Evolutionary conservation across 352 stramenopile genomes (phyloP), one percentile per base, ranked within the genome.

Genomic region (Phytopythium vexans): DNA sequence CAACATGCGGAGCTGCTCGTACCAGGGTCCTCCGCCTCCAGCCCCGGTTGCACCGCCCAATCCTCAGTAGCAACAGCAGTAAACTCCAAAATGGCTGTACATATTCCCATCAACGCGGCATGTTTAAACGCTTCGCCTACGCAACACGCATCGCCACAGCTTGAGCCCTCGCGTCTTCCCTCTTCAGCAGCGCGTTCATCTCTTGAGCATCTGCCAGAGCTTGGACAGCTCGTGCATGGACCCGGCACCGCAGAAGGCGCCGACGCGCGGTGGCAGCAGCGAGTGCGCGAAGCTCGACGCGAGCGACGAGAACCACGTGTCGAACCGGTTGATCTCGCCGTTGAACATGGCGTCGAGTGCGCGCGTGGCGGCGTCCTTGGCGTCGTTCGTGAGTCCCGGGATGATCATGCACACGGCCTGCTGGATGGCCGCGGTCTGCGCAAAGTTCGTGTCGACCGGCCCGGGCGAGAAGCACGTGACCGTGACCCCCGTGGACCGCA

Each of bases 391-490:
- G 40, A 70, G 58, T 21, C 68, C 68, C 5, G 64, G 67, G 44
- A 79, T 45, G 50, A 62, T 70, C 54, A 77, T 73, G 27, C 60
- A 72, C 36, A 86, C 21, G 1, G 68, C 52, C 4, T 71, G 60
- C 32, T 82, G 60, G 34, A 62, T 41, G 4, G 68, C 49, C 8
- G 71, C 69, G 3, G 70, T 70, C 41, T 72, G 68, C 47, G 68
- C 64, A 36, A 94, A 88, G 49, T 89, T 89, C n/a, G 86, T 90
- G 33, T 83, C 52, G 12, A 92, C 58, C 0, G 82, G 67, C 7
- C 86, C 88, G 0, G 82, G 76, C 35, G 72, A 74, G n/a, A 93
- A 73, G 62, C 75, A 86, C n/a, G 85, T 95, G 36, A 92, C 79
- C 3, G 77, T 87, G 15, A 96, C 82, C 6, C 77, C 77, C 9